Conservation (phyloP, 768 basidiomycete genomes). For the Chalciporus pseudorubinellus region DNA sequence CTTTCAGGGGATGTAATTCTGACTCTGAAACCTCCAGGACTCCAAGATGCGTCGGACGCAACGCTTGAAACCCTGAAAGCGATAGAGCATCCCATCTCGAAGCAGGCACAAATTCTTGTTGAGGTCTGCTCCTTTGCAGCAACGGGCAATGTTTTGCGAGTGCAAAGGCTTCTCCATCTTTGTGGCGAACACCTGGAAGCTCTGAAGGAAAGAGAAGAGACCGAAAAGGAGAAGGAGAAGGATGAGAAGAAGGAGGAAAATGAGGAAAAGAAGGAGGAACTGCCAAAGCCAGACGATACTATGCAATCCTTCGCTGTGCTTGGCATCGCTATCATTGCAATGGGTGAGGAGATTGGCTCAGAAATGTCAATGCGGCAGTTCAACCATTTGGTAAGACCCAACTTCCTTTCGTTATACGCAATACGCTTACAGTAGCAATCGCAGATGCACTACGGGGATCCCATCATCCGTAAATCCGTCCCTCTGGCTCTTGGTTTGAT, state of each 20-base stretch:
- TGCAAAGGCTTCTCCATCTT: constrained; percentile 89
- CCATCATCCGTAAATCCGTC: constrained; percentile 85
- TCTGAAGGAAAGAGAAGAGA: constrained; percentile 36
- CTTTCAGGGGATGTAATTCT: background rate
- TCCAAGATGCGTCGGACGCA: constrained; percentile 91
- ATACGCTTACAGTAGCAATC: constrained; percentile 15
- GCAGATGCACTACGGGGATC: constrained; percentile 99
- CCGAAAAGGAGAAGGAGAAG: constrained; percentile 38
- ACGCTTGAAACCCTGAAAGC: constrained; percentile 92
- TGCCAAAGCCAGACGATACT: constrained; percentile 60
- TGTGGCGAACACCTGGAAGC: constrained; percentile 87
- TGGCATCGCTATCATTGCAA: constrained; percentile 90
- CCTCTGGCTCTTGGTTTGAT: constrained; percentile 95
- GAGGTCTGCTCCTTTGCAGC: constrained; percentile 95
- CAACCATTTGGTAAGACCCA: constrained; percentile 85
- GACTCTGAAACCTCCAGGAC: constrained; percentile 48
- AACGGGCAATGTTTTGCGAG: constrained; percentile 90
- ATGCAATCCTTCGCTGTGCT: constrained; percentile 93
- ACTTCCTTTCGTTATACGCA: background rate
- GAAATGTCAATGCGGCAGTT: constrained; percentile 98
- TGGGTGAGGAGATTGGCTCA: constrained; percentile 97
- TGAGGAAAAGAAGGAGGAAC: constrained; percentile 60
- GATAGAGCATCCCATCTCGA: constrained; percentile 89
- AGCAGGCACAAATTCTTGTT: constrained; percentile 87
- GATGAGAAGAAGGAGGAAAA: constrained; percentile 59